Evolutionary conservation across 2,329 filamentous ascomycete species (phyloP).

Genomic region (Chaetomiaceae sp.): DNA sequence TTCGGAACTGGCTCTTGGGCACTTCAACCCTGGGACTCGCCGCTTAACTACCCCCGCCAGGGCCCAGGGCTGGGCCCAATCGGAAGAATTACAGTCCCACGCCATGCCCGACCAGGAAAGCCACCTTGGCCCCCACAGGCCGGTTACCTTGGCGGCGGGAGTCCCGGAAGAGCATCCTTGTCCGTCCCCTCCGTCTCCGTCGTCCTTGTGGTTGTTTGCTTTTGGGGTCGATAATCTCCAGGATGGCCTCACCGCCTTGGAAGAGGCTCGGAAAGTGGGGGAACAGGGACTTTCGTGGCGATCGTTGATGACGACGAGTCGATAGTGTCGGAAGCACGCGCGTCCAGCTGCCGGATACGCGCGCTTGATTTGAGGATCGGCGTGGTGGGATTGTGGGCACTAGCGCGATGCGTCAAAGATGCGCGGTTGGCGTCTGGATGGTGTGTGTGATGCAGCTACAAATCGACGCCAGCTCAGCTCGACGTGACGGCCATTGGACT

Average conservation of each 20-base stretch:
- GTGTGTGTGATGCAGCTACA: constrained; percentile 7
- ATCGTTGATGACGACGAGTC: constrained; percentile 1
- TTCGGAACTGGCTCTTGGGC: constrained; percentile 1
- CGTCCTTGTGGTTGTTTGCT: not conserved
- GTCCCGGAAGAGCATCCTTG: not conserved
- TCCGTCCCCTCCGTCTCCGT: not conserved
- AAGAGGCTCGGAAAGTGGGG: no score
- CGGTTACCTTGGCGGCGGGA: constrained; percentile 16
- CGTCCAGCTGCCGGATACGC: not conserved
- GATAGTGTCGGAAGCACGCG: not conserved
- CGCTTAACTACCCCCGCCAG: not conserved
- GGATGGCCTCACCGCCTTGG: not conserved
- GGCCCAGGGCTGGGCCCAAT: constrained; percentile 12
- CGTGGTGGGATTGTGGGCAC: not conserved
- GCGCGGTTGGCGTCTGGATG: constrained; percentile 3
- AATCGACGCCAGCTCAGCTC: not conserved
- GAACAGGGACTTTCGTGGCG: no score
- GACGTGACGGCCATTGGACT: constrained; percentile 8
- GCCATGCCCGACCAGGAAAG: constrained; percentile 9
- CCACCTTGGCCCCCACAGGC: constrained; percentile 16
- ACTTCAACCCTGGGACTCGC: not conserved
- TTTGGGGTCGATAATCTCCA: not conserved
- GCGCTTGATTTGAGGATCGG: constrained; percentile 14
- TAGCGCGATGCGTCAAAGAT: constrained; percentile 13
- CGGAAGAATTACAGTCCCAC: constrained; percentile 16